Evolutionary conservation across 1,284 basidiomycete species (phyloP), one percentile per base, ranked within the genome.

Genomic region (Takashimella tepidaria): DNA sequence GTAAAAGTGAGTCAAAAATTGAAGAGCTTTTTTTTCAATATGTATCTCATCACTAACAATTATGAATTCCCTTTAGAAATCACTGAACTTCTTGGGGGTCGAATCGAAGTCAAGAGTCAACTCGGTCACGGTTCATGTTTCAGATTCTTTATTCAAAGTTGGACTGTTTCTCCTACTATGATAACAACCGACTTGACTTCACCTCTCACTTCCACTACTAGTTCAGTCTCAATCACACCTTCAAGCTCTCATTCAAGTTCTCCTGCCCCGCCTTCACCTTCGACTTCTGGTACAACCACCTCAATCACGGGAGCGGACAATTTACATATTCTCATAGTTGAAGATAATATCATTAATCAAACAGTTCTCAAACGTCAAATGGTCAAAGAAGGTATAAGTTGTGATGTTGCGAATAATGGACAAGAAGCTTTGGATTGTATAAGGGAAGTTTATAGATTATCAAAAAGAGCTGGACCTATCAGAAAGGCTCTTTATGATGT

Each of bases 321-420:
- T 16, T 45, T 50, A 21, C 57, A 57, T 41, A 47, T 62, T 16
- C 54, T 66, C 12, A 55, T 63, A 10, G 60, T 66, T 21, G 63
- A 63, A 48, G 76, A 77, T 56, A 76, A 76, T 49, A 52, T 69
- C n/a, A 74, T 77, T 62, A 74, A 73, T 45, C 73, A 72, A 51
- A 71, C 67, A 13, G 66, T 77, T 5, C 59, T 77, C 4, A 58
- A 60, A 44, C 65, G 73, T 0, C 74, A 76, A 49, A 59, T 77
- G n/a, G 54, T 57, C 19, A 69, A 66, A 48, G 63, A 66, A 1
- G 68, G 68, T 2, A 56, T 67, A 25, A 58, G 53, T 12, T 67
- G 64, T 21, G 60, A 63, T 31, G 58, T 69, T 20, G 74, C 74
- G 1, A 63, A 66, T 44, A 63, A 76, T 55, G 76, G 74, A 1